A percentile compares a stretch with the other conserved stretches of the same genome.
These are phyloP conservation scores for Elsinoe australis DNA, from an alignment of 2,329 filamentous ascomycete genomes.

Conservation along the genomic window DNA sequence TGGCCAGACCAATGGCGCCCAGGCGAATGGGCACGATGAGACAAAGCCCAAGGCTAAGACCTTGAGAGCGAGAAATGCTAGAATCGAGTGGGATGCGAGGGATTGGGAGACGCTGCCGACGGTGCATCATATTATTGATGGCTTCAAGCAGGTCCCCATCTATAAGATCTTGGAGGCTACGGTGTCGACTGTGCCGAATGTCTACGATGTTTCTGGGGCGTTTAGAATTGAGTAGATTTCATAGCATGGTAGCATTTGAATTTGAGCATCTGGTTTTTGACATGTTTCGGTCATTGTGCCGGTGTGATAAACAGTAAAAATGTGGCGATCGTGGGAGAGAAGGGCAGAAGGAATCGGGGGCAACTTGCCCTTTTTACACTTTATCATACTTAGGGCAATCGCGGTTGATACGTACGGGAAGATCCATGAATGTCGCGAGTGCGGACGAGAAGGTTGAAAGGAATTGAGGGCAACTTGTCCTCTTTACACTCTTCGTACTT, in stretches of 20 bases:
- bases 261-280: background rate
- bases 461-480: too few relatives aligned
- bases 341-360: too few relatives aligned
- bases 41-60: constrained; percentile 25
- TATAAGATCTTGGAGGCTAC: constrained; percentile 50
- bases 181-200: constrained; percentile 48
- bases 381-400: too few relatives aligned
- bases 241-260: background rate
- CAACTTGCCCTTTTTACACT: too few relatives aligned
- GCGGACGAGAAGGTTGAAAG: too few relatives aligned
- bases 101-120: constrained; percentile 53
- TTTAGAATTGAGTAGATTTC: constrained; percentile 24
- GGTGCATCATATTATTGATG: constrained; percentile 49
- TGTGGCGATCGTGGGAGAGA: too few relatives aligned
- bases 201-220: constrained; percentile 40
- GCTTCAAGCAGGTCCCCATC: constrained; percentile 49
- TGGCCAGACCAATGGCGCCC: constrained; percentile 23
- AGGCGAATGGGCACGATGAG: constrained; percentile 1
- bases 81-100: constrained; percentile 42
- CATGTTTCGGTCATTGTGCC: background rate
- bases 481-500: too few relatives aligned
- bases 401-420: too few relatives aligned
- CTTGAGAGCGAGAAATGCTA: constrained; percentile 36
- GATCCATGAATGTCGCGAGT: too few relatives aligned
- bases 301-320: background rate